Percentiles rank a stretch among this genome's conserved stretches.
Conservation (phyloP, 441 rosid species). For the Adansonia grandidieri region DNA sequence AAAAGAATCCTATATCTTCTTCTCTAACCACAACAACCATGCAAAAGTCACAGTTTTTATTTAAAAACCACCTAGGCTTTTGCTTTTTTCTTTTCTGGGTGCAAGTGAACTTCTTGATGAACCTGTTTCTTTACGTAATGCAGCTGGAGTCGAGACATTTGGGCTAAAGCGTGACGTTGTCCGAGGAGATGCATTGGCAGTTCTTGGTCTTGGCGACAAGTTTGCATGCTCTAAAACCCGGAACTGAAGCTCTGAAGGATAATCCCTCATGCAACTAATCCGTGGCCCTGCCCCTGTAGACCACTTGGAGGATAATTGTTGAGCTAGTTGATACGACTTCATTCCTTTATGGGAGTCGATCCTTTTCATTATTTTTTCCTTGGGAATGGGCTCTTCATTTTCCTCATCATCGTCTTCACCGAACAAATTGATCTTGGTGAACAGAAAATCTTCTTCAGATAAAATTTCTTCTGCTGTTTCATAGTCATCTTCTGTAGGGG, state of each 20-base stretch:
- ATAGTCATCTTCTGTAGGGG: conserved; percentile 57
- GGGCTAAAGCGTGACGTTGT: conserved; percentile 32
- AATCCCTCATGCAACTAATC: conserved; percentile 80
- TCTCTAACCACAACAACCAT: conserved; percentile 22
- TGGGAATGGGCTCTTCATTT: conserved; percentile 47
- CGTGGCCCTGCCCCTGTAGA: conserved; percentile 80
- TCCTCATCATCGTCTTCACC: conserved; percentile 54
- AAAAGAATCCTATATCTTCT: conserved; percentile 24
- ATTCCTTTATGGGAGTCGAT: conserved; percentile 66
- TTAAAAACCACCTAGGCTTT: conserved; percentile 24
- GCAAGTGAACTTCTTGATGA: conserved; percentile 35
- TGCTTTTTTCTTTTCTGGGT: conserved; percentile 22
- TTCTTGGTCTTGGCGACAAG: conserved; percentile 56
- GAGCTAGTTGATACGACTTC: conserved; percentile 63
- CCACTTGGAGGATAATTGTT: conserved; percentile 61
- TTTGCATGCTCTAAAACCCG: conserved; percentile 57
- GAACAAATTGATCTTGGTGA: conserved; percentile 52
- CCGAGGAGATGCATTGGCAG: conserved; percentile 28
- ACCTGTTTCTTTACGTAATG: background rate
- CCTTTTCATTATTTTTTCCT: conserved; percentile 61
- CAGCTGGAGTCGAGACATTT: conserved; percentile 24
- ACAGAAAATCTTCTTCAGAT: conserved; percentile 75
- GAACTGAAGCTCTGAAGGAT: conserved; percentile 64
- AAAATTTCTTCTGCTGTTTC: conserved; percentile 74
- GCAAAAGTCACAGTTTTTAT: conserved; percentile 16